phyloP scores from a whole-genome alignment of 2,329 filamentous ascomycete species.

The Whalleya microplaca region DNA sequence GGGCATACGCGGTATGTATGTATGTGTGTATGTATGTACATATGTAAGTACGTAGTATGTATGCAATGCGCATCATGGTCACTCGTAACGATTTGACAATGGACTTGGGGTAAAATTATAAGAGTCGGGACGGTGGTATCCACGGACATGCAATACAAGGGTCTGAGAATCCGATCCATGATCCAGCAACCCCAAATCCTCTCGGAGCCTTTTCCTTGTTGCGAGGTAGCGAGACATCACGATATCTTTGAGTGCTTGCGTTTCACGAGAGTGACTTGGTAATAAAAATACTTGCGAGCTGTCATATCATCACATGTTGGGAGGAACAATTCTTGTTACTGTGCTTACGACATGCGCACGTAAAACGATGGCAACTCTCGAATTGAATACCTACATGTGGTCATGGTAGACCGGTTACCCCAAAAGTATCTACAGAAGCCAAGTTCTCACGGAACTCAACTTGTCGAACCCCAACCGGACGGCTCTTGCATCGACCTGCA shows the following conservation, averaged over 20 bases:
- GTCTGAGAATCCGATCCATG: conserved; percentile 1
- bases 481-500: neutral
- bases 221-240: neutral
- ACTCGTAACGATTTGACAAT: conserved; percentile 13
- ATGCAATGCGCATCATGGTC: conserved; percentile 22
- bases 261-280: neutral
- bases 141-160: conserved; percentile 27
- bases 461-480: neutral
- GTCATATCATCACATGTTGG: neutral
- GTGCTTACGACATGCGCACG: too few relatives aligned
- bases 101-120: conserved; percentile 12
- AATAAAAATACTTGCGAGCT: neutral
- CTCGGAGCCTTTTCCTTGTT: too few relatives aligned
- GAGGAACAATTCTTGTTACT: neutral
- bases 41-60: neutral
- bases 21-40: neutral
- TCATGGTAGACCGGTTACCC: too few relatives aligned
- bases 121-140: conserved; percentile 24
- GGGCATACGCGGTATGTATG: too few relatives aligned
- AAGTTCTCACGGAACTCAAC: too few relatives aligned
- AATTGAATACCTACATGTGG: too few relatives aligned
- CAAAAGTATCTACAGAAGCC: too few relatives aligned
- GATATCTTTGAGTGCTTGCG: neutral
- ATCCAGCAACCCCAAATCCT: neutral
- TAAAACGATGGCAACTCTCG: too few relatives aligned